Evolutionary conservation across 148 eudicot genomes (phyloP).

Genomic region (Rhododendron henanense): DNA sequence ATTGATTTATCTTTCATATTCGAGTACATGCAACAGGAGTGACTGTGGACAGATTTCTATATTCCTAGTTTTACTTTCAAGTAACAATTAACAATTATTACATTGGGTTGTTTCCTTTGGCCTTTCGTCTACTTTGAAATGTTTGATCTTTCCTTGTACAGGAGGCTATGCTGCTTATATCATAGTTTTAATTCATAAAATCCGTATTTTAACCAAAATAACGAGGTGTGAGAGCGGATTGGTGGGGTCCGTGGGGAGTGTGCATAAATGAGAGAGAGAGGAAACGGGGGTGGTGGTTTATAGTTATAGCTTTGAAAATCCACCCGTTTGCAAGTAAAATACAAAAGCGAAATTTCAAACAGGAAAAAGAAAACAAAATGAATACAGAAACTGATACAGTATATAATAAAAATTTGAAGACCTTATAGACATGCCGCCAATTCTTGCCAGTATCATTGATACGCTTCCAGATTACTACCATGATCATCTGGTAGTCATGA

Average conservation of each 20-base stretch:
- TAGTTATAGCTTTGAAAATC: too few relatives aligned
- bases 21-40: too few relatives aligned
- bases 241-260: not conserved
- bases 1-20: not conserved
- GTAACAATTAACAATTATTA: not conserved
- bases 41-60: not conserved
- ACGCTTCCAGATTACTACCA: conserved; percentile 90
- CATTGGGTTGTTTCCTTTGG: not conserved
- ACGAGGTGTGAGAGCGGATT: not conserved
- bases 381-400: not conserved
- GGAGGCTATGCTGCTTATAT: not conserved
- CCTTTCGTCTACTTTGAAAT: not conserved
- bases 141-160: not conserved
- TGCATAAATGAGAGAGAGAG: not conserved
- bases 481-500: conserved; percentile 92
- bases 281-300: not conserved
- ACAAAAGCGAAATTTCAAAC: not conserved
- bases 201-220: not conserved
- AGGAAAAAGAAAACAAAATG: not conserved
- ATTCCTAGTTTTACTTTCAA: not conserved
- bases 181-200: not conserved
- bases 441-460: conserved; percentile 89
- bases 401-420: conserved; percentile 12
- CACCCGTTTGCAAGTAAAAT: too few relatives aligned
- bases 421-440: conserved; percentile 93